Percentiles rank a stretch among this genome's conserved stretches.
Conservation (phyloP, 176 grass and related monocot genomes). For the Oryza meridionalis region DNA sequence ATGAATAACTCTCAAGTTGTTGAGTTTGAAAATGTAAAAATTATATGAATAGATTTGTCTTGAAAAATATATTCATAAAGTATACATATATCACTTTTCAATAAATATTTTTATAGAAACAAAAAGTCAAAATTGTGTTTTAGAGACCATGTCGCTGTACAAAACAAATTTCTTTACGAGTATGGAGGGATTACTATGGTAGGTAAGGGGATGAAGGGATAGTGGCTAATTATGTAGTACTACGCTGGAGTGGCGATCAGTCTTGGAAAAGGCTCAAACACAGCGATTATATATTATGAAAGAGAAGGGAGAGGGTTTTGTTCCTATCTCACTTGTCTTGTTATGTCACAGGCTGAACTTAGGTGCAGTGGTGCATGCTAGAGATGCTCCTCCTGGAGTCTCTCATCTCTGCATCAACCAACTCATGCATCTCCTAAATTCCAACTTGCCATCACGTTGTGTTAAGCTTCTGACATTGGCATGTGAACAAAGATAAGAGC, state of each 20-base stretch:
- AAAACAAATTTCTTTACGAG: too few relatives aligned
- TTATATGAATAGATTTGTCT: too few relatives aligned
- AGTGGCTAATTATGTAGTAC: neutral
- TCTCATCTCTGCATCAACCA: conserved; percentile 15
- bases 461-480: conserved; percentile 21
- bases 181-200: too few relatives aligned
- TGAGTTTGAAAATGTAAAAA: too few relatives aligned
- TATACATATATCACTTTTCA: too few relatives aligned
- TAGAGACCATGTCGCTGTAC: too few relatives aligned
- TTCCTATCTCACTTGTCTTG: conserved; percentile 61
- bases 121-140: too few relatives aligned
- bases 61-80: too few relatives aligned
- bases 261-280: neutral
- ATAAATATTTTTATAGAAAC: too few relatives aligned
- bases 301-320: conserved; percentile 35
- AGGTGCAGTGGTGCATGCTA: neutral
- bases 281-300: neutral
- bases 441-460: conserved; percentile 28
- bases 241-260: neutral
- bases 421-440: conserved; percentile 20
- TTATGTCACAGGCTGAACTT: conserved; percentile 68
- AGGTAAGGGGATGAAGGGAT: neutral
- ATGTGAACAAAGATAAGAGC: neutral
- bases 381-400: conserved; percentile 26
- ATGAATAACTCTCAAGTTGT: too few relatives aligned